Conservation (phyloP, 495 filamentous ascomycete genomes). For the Pyrenula massariospora region DNA sequence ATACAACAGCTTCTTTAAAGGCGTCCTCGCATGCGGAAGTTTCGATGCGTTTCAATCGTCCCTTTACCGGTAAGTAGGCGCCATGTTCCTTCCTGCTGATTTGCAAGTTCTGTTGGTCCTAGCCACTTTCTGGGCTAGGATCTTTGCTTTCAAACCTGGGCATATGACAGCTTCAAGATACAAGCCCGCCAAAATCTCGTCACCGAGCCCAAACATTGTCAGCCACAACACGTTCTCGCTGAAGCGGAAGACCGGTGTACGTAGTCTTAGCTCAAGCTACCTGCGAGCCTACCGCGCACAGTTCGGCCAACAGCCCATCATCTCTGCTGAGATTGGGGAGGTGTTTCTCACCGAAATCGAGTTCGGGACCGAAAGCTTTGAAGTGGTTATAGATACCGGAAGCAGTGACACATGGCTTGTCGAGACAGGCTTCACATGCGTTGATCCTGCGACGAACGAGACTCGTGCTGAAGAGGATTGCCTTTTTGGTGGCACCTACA, state of each 20-base stretch:
- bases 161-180: neutral
- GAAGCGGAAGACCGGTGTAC: neutral
- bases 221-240: neutral
- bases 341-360: slow-evolving; percentile 14
- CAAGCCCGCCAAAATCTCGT: neutral
- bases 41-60: neutral
- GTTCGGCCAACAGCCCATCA: slow-evolving; percentile 1
- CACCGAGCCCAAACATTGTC: neutral
- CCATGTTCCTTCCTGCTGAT: neutral
- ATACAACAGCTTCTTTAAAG: neutral
- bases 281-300: neutral
- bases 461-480: slow-evolving; percentile 24
- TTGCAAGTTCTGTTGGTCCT: neutral
- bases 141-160: neutral
- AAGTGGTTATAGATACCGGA: slow-evolving; percentile 48
- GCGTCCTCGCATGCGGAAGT: neutral
- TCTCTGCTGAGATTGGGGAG: slow-evolving; percentile 10
- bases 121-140: neutral
- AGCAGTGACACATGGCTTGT: slow-evolving; percentile 51
- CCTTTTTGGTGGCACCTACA: slow-evolving; percentile 35
- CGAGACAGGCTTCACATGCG: slow-evolving; percentile 33
- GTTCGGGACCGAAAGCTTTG: slow-evolving; percentile 23
- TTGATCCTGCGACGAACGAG: slow-evolving; percentile 15
- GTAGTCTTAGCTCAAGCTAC: neutral
- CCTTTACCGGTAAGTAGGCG: neutral